These are phyloP conservation scores for Aspergillus candidus DNA, from an alignment of 2,329 filamentous ascomycete genomes.

Conservation along the genomic window DNA sequence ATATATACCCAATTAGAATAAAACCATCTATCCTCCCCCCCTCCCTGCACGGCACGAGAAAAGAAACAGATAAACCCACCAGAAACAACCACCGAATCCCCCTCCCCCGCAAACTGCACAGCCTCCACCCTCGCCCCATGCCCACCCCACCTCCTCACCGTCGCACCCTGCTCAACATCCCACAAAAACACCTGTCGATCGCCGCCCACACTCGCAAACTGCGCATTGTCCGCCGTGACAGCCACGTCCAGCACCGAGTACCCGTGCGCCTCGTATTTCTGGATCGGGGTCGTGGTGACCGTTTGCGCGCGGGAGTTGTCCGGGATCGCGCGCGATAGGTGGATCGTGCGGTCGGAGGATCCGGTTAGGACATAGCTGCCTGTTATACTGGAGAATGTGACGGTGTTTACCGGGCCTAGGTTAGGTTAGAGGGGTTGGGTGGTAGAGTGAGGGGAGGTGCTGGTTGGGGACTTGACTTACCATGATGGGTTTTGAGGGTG, in stretches of 20 bases:
- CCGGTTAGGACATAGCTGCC: constrained; percentile 79
- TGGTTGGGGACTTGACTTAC: constrained; percentile 17
- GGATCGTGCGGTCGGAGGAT: constrained; percentile 74
- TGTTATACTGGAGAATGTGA: constrained; percentile 65
- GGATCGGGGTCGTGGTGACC: constrained; percentile 56
- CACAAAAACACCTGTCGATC: constrained; percentile 89
- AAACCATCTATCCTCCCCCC: too few relatives aligned
- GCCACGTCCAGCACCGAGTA: constrained; percentile 83
- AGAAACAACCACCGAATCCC: constrained; percentile 65
- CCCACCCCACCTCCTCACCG: constrained; percentile 66
- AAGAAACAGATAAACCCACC: constrained; percentile 26
- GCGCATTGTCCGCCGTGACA: constrained; percentile 68
- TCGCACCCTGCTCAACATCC: constrained; percentile 80
- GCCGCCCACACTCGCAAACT: constrained; percentile 80
- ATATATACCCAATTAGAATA: too few relatives aligned
- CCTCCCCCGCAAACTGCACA: constrained; percentile 71
- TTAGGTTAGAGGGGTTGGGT: neutral
- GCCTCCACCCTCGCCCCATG: constrained; percentile 71
- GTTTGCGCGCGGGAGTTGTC: constrained; percentile 33
- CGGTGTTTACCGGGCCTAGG: constrained; percentile 63
- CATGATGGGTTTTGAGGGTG: constrained; percentile 41
- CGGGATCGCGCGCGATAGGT: constrained; percentile 66
- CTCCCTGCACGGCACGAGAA: neutral
- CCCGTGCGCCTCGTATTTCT: constrained; percentile 82
- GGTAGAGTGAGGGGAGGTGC: neutral